Evolutionary conservation across 306 rosid genomes (phyloP), one percentile per base, ranked within the genome.

Genomic region (Sindora glabra): DNA sequence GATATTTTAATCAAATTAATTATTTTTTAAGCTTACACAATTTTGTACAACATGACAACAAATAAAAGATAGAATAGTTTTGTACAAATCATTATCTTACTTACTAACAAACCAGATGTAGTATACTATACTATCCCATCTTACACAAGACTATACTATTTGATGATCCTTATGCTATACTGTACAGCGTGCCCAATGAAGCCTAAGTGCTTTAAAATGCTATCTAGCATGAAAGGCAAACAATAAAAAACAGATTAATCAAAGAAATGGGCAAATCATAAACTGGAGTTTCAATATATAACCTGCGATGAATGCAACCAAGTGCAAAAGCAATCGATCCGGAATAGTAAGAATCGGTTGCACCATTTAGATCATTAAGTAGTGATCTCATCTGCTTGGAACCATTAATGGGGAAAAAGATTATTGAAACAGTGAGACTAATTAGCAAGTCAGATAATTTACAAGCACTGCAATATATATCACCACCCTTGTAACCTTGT

Each of bases 251-350:
- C 32, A 52, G n/a, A n/a, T n/a, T n/a, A 32, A 56, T 49, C 50
- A 72, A 56, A 37, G 29, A 50, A 58, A 38, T 40, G 63, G 34
- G 53, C 46, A 62, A 62, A 57, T 30, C 42, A 51, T 51, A 12
- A 56, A 37, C 24, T 15, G 22, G 62, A 10, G 15, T 22, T 17
- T 8, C 55, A 61, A 68, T 47, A 74, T 30, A 54, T 65, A 63
- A 92, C 98, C 98, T 86, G 86, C 89, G 86, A 69, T 92, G 96
- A 72, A 92, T 89, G 79, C 98, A 92, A 48, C 98, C 98, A 70
- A 92, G 92, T 47, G 96, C 86, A 41, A 92, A 76, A 69, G 95
- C 92, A 76, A 92, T 74, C 57, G 98, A 88, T 68, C 95, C 98
- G 12, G 94, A 81, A 72, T 81, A 83, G 79, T 77, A 67, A 60